A percentile compares a stretch with the other conserved stretches of the same genome.
phyloP scores from a whole-genome alignment of 108 stramenopile genomes.

The Skeletonema potamos region DNA sequence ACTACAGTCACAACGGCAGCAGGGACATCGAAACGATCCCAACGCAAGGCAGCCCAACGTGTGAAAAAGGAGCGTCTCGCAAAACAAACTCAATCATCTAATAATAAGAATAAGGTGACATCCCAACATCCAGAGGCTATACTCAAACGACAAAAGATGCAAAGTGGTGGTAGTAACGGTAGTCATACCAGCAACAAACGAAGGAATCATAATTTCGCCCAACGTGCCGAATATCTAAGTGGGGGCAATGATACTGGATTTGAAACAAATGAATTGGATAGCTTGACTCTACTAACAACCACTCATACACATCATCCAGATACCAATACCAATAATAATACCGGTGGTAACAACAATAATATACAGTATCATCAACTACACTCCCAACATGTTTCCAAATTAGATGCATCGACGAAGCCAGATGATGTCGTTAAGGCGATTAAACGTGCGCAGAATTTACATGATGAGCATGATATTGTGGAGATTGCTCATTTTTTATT shows the following conservation, averaged over 20 bases:
- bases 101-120: slow-evolving; percentile 6
- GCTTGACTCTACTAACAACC: slow-evolving; percentile 17
- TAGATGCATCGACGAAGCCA: slow-evolving; percentile 55
- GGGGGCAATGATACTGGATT: slow-evolving; percentile 14
- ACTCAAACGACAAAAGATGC: slow-evolving; percentile 13
- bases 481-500: slow-evolving; percentile 75
- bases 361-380: slow-evolving; percentile 34
- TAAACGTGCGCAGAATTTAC: slow-evolving; percentile 77
- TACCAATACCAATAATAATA: background rate
- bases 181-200: slow-evolving; percentile 8
- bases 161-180: background rate
- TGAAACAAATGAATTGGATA: slow-evolving; percentile 13
- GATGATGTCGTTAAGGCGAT: slow-evolving; percentile 74
- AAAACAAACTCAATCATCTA: slow-evolving; percentile 2
- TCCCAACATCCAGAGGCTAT: slow-evolving; percentile 43
- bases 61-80: slow-evolving; percentile 15
- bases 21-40: slow-evolving; percentile 19
- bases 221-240: slow-evolving; percentile 9
- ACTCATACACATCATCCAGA: slow-evolving; percentile 3
- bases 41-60: slow-evolving; percentile 34
- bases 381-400: slow-evolving; percentile 49
- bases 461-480: slow-evolving; percentile 66
- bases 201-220: slow-evolving; percentile 29
- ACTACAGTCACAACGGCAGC: background rate
- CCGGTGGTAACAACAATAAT: background rate